Percentiles rank a stretch among this genome's conserved stretches.
Evolutionary conservation across 208 protist genomes (phyloP).

Genomic region (Acanthamoeba culbertsoni): DNA sequence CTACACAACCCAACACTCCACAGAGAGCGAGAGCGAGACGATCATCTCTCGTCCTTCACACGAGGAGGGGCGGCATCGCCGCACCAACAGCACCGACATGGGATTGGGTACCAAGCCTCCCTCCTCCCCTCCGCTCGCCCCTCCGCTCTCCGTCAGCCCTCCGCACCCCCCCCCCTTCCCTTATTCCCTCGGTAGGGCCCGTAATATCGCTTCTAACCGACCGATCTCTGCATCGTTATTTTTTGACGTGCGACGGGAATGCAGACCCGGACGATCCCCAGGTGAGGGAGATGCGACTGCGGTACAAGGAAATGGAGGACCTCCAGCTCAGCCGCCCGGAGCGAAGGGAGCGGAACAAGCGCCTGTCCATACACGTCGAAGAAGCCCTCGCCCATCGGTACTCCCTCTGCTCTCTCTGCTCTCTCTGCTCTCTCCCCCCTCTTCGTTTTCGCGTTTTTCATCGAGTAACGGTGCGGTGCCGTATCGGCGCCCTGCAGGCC

Average conservation of each 20-base stretch:
- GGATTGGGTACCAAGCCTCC: not conserved
- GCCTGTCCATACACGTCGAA: conserved; percentile 29
- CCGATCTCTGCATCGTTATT: not conserved
- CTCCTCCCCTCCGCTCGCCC: not conserved
- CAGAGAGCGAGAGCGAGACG: not conserved
- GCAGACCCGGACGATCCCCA: not conserved
- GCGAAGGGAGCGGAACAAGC: not conserved
- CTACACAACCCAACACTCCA: not conserved
- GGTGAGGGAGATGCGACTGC: not conserved
- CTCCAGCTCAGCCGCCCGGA: not conserved
- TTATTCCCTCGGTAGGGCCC: too few relatives aligned
- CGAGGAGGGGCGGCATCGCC: not conserved
- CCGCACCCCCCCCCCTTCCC: not conserved
- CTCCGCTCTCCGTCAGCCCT: not conserved
- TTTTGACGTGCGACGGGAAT: not conserved
- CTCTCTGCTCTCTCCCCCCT: not conserved
- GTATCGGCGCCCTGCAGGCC: not conserved
- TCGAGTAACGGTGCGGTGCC: too few relatives aligned
- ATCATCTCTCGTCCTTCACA: not conserved
- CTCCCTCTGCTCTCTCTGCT: too few relatives aligned
- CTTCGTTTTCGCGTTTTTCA: too few relatives aligned
- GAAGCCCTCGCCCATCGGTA: not conserved
- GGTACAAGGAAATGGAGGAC: conserved; percentile 53
- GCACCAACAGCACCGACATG: conserved; percentile 2
- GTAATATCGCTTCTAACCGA: too few relatives aligned